Evolutionary conservation across 352 stramenopile species (phyloP), one percentile per base, ranked within the genome.

Genomic region (Pythium biforme): DNA sequence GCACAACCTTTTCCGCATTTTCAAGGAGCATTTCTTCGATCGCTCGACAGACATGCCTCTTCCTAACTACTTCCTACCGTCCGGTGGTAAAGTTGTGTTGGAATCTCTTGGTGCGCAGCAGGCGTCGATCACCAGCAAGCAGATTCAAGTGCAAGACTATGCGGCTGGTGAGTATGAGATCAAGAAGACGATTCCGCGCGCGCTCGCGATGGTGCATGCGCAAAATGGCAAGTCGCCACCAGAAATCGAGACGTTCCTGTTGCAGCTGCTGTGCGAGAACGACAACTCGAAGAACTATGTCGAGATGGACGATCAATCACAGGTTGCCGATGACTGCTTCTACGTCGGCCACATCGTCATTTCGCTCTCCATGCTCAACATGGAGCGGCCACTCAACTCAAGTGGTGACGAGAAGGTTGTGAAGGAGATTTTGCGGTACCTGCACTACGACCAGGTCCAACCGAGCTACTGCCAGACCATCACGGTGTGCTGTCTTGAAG

Each of bases 261-360:
- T 94, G 26, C 83, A 94, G 55, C 56, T 94, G 39, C 77, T 94
- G 20, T 80, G 55, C 23, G 83, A 94, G 55, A 94, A 94, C 58
- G 86, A 94, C 73, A 94, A 94, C 67, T 94, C 86, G 47, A 93
- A 94, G 59, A 94, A 94, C 58, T 94, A 93, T 46, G 83, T 94
- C 31, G 82, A 94, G 63, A 93, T 93, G 83, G 83, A 86, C 57
- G 86, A 94, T 40, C 81, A 92, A 56, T 92, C 82, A 0, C 83
- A 90, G 67, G 86, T 93, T 48, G 83, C 81, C 0, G 86, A 93
- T 51, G 83, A 94, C 69, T 92, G 83, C 43, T 94, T 90, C 57
- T 94, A 93, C 79, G 73, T 95, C 48, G 83, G 84, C 25, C 86
- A 77, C 50, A 81, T 92, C 12, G 79, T 95, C 22, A 37, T 94